A percentile compares a stretch with the other conserved stretches of the same genome.
phyloP scores from a whole-genome alignment of 345 rosid species.

The Psidium guajava region DNA sequence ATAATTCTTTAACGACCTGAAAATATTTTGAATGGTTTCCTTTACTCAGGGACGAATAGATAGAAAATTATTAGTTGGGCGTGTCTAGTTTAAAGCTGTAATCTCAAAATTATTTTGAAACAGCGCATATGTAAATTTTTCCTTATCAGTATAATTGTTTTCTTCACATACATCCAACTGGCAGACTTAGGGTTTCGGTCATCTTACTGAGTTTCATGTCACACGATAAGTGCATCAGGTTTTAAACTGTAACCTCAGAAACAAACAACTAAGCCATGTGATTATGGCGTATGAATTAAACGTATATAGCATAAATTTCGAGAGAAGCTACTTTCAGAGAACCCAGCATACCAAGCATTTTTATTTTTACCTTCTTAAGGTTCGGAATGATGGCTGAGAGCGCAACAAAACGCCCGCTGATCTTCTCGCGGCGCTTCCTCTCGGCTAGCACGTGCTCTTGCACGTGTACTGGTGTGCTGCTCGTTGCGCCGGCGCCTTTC shows the following conservation, averaged over 20 bases:
- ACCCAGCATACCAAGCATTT: not conserved
- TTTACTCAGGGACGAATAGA: not conserved
- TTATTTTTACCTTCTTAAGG: slow-evolving; percentile 61
- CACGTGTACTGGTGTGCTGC: slow-evolving; percentile 32
- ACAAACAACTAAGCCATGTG: not conserved
- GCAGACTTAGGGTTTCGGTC: not conserved
- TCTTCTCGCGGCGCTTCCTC: slow-evolving; percentile 71
- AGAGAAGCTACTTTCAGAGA: not conserved
- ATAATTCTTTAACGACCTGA: not conserved
- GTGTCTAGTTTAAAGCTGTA: not conserved
- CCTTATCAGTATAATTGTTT: not conserved
- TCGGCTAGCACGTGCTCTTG: slow-evolving; percentile 77
- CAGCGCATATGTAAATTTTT: not conserved
- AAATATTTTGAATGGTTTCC: not conserved
- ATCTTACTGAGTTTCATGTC: not conserved
- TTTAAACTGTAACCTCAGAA: not conserved
- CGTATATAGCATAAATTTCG: not conserved
- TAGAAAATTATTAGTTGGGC: not conserved
- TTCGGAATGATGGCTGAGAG: slow-evolving; percentile 70
- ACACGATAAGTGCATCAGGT: not conserved
- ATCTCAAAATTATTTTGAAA: not conserved
- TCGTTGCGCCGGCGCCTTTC: not conserved
- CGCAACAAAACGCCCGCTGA: slow-evolving; percentile 50
- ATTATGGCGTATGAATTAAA: not conserved
- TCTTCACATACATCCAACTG: not conserved